These are phyloP conservation scores for Fraxinus excelsior DNA, from an alignment of 257 asterid species.

Conservation along the genomic window DNA sequence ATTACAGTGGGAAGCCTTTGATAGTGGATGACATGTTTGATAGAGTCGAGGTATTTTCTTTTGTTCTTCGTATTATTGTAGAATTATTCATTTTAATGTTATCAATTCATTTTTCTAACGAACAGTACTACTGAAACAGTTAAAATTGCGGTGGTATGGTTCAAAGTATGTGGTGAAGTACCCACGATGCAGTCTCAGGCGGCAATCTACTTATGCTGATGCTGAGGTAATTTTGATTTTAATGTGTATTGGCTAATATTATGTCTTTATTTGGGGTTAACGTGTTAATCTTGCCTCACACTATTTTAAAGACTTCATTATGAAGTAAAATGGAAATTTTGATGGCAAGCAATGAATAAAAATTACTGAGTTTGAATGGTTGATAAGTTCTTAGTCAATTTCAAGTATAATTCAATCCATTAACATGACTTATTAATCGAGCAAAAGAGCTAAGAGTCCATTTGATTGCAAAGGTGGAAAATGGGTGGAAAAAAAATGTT, in stretches of 20 bases:
- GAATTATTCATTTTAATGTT: not conserved
- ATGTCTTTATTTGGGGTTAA: not conserved
- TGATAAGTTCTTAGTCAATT: not conserved
- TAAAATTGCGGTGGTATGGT: conserved; percentile 83
- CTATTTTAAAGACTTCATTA: not conserved
- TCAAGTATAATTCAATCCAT: not conserved
- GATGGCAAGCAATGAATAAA: not conserved
- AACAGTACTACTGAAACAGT: conserved; percentile 36
- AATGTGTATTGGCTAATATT: not conserved
- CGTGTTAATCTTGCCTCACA: not conserved
- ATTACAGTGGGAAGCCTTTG: conserved; percentile 87
- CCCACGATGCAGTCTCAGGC: conserved; percentile 92
- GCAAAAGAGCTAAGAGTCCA: too few relatives aligned
- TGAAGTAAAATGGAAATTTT: not conserved
- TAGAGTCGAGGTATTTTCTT: conserved; percentile 71
- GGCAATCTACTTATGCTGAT: conserved; percentile 91
- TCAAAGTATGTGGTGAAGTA: conserved; percentile 87
- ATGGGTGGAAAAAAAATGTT: too few relatives aligned
- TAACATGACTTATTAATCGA: too few relatives aligned
- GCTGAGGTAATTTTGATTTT: conserved; percentile 72
- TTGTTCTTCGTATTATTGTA: not conserved
- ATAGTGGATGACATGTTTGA: conserved; percentile 97
- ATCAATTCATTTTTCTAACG: not conserved
- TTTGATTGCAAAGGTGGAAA: too few relatives aligned
- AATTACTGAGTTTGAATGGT: not conserved